Evolutionary conservation across 306 rosid genomes (phyloP), one percentile per base, ranked within the genome.

Genomic region (Parietaria judaica): DNA sequence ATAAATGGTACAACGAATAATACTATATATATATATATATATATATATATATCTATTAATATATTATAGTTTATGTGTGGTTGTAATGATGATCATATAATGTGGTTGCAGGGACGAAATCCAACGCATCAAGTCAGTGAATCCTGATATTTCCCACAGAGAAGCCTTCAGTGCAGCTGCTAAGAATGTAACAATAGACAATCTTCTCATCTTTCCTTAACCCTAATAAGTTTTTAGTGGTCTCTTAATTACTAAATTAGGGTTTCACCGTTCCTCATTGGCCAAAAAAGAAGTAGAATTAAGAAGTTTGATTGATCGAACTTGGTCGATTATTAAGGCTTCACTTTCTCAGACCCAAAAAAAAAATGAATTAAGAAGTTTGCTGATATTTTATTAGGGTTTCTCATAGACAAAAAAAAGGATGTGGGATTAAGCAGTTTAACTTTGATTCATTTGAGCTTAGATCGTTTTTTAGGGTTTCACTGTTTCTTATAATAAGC

Each of bases 141-240:
- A 79, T 59, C 83, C 83, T 36, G 83, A 79, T 71, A 79, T 79
- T 48, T 70, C 83, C n/a, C 83, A 79, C 60, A 74, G 83, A 67
- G 83, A 79, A 71, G 83, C 83, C 71, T 78, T 78, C 74, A 78
- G 83, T 43, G 80, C 83, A 57, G 83, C 83, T 63, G 83, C 83
- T 67, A 79, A 79, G 77, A 79, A 79, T 67, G 83, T 79, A 79
- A 79, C 41, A 11, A 34, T 11, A 56, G n/a, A 36, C 16, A 63
- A 36, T 13, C 14, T 8, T 5, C 23, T 31, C 31, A 5, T 11
- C 5, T 13, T 9, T 8, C 3, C 23, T 31, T 13, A 5, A 6
- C 5, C 48, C 4, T 14, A 36, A 57, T 6, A 11, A 3, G 11
- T 49, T 49, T 36, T 7, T 6, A 10, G 39, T 14, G 31, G 11